Conservation (phyloP, 163 green algal species). For the Chloromonas sp. region DNA sequence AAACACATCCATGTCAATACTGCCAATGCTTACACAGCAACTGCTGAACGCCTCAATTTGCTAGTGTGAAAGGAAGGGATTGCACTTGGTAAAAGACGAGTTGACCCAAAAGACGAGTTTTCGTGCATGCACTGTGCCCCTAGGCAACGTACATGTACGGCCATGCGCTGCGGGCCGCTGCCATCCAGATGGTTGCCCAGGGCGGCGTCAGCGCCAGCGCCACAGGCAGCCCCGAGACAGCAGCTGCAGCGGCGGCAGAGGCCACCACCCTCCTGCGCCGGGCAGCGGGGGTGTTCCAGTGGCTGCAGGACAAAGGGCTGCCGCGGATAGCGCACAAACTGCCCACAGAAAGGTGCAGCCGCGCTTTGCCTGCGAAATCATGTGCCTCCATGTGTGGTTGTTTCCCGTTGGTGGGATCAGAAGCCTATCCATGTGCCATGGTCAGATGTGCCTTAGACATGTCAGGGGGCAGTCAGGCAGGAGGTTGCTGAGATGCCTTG, state of each 20-base stretch:
- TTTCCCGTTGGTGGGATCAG: not conserved
- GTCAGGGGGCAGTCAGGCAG: no score
- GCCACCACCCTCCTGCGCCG: not conserved
- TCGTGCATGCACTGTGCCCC: not conserved
- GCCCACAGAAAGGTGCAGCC: not conserved
- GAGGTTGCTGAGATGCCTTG: no score
- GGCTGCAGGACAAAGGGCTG: not conserved
- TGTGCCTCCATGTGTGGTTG: not conserved
- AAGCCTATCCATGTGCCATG: not conserved
- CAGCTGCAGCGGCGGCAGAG: not conserved
- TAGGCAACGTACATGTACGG: not conserved
- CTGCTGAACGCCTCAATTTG: no score
- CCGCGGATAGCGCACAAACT: not conserved
- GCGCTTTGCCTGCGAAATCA: not conserved
- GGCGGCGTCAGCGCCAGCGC: not conserved
- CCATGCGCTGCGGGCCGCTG: not conserved
- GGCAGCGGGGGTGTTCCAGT: not conserved
- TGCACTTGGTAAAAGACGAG: no score
- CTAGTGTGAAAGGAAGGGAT: no score
- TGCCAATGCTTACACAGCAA: no score
- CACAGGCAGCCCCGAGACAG: not conserved
- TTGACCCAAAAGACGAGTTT: no score
- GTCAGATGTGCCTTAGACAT: not conserved
- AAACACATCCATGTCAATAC: no score
- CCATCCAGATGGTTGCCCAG: not conserved